A percentile compares a stretch with the other conserved stretches of the same genome.
Conservation (phyloP, 768 basidiomycete species). For the Auricularia cornea region DNA sequence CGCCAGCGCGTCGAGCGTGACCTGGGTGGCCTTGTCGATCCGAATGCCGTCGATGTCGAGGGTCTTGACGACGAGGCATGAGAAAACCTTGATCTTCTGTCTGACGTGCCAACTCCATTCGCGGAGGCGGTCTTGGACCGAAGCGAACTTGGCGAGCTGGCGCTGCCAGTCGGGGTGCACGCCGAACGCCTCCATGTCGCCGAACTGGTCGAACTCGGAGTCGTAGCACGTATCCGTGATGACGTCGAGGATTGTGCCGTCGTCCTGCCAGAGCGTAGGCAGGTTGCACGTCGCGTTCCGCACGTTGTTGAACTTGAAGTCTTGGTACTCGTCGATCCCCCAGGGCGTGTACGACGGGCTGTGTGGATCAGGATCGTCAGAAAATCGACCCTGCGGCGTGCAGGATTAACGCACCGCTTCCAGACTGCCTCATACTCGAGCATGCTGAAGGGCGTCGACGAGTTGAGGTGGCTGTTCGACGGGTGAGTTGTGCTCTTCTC, state of each 20-base stretch:
- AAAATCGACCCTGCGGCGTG: neutral
- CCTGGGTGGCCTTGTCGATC: slow-evolving; percentile 90
- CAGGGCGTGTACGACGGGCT: slow-evolving; percentile 67
- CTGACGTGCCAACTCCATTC: slow-evolving; percentile 83
- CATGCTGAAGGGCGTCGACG: slow-evolving; percentile 69
- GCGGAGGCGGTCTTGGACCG: slow-evolving; percentile 90
- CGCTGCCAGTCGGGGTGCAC: slow-evolving; percentile 92
- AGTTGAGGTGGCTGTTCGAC: slow-evolving; percentile 56
- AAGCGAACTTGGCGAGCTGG: slow-evolving; percentile 90
- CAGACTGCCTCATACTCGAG: slow-evolving; percentile 66
- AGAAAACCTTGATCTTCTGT: slow-evolving; percentile 66
- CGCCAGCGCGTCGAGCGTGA: slow-evolving; percentile 74
- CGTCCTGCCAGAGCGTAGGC: slow-evolving; percentile 74
- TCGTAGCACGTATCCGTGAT: slow-evolving; percentile 53
- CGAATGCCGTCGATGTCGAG: slow-evolving; percentile 92
- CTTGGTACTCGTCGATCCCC: slow-evolving; percentile 78
- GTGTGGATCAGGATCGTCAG: neutral
- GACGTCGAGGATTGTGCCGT: slow-evolving; percentile 51
- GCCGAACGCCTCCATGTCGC: slow-evolving; percentile 97
- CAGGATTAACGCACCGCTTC: slow-evolving; percentile 35
- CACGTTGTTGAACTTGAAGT: slow-evolving; percentile 64
- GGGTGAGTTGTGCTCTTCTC: slow-evolving; percentile 8
- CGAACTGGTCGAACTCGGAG: slow-evolving; percentile 91
- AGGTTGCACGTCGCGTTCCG: slow-evolving; percentile 68
- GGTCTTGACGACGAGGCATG: slow-evolving; percentile 80